phyloP scores from a whole-genome alignment of 305 asterid species.

The Salvia sclarea region DNA sequence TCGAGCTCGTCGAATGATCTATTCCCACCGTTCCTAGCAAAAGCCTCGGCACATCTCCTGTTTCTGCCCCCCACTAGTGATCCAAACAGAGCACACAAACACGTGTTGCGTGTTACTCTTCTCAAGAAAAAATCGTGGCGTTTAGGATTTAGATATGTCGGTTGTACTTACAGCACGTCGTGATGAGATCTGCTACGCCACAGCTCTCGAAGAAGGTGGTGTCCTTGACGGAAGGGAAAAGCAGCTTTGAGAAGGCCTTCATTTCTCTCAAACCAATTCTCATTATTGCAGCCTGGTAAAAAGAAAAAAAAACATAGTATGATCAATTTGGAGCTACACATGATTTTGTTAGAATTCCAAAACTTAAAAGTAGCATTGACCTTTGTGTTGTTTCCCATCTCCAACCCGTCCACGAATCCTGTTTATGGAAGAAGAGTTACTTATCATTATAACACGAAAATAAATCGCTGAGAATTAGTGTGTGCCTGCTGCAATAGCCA shows the following conservation, averaged over 20 bases:
- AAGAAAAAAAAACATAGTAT: too few species aligned
- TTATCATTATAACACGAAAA: background rate
- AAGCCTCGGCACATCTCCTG: conserved; percentile 90
- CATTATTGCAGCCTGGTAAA: conserved; percentile 87
- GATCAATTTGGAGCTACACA: background rate
- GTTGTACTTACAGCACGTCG: conserved; percentile 76
- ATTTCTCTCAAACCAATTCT: conserved; percentile 90
- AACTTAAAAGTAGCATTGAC: conserved; percentile 37
- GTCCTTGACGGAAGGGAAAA: conserved; percentile 84
- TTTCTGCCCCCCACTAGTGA: conserved; percentile 87
- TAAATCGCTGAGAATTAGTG: conserved; percentile 8
- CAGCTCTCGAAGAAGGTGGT: conserved; percentile 94
- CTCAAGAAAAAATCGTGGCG: background rate
- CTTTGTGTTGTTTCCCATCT: conserved; percentile 94
- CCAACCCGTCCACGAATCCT: conserved; percentile 83
- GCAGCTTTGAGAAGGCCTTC: conserved; percentile 85
- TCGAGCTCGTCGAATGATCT: conserved; percentile 86
- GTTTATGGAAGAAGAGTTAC: background rate
- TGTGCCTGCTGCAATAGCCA: conserved; percentile 89
- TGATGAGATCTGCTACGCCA: conserved; percentile 89
- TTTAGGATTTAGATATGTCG: background rate
- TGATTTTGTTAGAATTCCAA: background rate
- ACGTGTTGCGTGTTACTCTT: background rate
- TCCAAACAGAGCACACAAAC: background rate
- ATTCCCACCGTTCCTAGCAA: conserved; percentile 76